Evolutionary conservation across 2,329 filamentous ascomycete species (phyloP), one percentile per base, ranked within the genome.

Genomic region (Calonectria leucothoes): DNA sequence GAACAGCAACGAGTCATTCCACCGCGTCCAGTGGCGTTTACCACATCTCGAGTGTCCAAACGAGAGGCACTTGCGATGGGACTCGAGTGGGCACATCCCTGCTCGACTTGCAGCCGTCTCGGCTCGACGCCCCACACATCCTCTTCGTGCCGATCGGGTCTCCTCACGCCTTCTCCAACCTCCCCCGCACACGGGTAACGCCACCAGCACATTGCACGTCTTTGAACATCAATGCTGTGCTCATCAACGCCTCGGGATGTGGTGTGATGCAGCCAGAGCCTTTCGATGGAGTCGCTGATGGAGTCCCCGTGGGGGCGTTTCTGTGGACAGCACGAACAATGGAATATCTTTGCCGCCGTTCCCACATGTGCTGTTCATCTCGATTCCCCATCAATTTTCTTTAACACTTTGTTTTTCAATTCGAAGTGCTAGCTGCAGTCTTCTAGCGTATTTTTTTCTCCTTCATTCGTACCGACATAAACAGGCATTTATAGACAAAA

Each of bases 141-240:
- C 77, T 69, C 74, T 71, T 79, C 74, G 73, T 78, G 73, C 77
- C 78, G 78, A 80, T 80, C 78, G 78, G 78, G 67, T 80, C 51
- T 74, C 61, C 69, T 55, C 71, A 68, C 70, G 55, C 42, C 61
- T 69, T 76, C 77, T 72, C 78, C 77, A 80, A 80, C 74, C 78
- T 67, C 78, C 78, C 78, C 78, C 78, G 76, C 78, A 80, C 66
- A 61, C 65, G 71, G 66, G 64, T 71, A 75, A 73, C 66, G 64
- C 72, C 69, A 72, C 42, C 45, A 42, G 70, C 59, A 63, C 61
- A 65, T 65, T 65, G 45, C 59, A 64, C 66, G 29, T 37, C 31
- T 33, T 55, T 70, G 67, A 42, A 55, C 49, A 42, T 66, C 29
- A 42, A 52, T 66, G 49, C 31, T 51, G 45, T 59, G 59, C 31